Percentiles rank a stretch among this genome's conserved stretches.
Evolutionary conservation across 208 protist genomes (phyloP).

Genomic region (Polymyxa betae): DNA sequence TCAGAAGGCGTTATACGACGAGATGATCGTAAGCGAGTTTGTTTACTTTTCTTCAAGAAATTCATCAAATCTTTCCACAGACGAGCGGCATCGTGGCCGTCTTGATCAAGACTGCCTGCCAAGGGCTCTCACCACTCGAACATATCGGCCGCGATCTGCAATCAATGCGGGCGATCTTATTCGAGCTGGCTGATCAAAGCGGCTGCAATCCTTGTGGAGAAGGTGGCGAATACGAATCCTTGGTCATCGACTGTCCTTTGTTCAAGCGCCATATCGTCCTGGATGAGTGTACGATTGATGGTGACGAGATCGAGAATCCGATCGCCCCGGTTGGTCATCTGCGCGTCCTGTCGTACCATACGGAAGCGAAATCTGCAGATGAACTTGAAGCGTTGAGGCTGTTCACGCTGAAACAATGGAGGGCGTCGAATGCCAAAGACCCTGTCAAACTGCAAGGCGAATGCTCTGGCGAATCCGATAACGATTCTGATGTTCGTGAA

Average conservation of each 20-base stretch:
- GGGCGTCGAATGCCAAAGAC: too few species aligned
- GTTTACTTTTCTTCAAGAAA: too few species aligned
- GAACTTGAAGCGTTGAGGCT: constrained; percentile 5
- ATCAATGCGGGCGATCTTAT: constrained; percentile 72
- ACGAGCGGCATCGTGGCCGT: constrained; percentile 3
- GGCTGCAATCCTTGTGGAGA: constrained; percentile 95
- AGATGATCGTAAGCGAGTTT: constrained; percentile 70
- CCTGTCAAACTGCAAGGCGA: too few species aligned
- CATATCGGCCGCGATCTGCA: constrained; percentile 85
- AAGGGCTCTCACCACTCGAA: constrained; percentile 82
- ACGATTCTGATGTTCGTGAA: too few species aligned
- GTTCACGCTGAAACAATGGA: too few species aligned
- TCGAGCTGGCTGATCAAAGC: constrained; percentile 66
- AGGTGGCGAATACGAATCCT: constrained; percentile 98
- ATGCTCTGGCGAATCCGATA: too few species aligned
- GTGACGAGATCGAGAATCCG: not conserved
- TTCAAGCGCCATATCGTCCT: constrained; percentile 71
- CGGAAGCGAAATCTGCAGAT: constrained; percentile 37
- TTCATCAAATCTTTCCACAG: not conserved
- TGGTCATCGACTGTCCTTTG: constrained; percentile 95
- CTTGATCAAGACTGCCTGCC: constrained; percentile 74
- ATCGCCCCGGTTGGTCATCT: constrained; percentile 57
- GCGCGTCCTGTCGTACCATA: not conserved
- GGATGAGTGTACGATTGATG: not conserved
- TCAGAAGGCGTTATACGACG: constrained; percentile 87